A percentile compares a stretch with the other conserved stretches of the same genome.
These are phyloP conservation scores for Aspergillus vadensis DNA, from an alignment of 2,329 filamentous ascomycete species.

Conservation along the genomic window DNA sequence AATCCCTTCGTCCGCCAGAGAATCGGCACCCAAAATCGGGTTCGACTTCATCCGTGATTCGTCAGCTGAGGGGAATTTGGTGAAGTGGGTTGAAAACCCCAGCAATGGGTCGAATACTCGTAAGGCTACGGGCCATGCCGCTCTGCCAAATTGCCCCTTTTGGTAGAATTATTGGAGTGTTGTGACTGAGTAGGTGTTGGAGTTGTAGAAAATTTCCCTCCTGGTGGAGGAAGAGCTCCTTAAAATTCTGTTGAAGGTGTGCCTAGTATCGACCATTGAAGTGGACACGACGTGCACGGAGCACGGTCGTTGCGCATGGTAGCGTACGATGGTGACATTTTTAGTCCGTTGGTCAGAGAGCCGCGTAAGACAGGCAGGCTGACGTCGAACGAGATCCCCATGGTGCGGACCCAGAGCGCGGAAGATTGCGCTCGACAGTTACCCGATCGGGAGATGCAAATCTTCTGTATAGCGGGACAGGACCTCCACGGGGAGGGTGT, in stretches of 20 bases:
- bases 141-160: constrained; percentile 5
- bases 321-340: constrained; percentile 20
- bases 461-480: neutral
- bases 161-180: neutral
- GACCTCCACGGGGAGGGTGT: too few species aligned
- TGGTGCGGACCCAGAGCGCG: neutral
- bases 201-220: neutral
- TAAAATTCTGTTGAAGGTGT: constrained; percentile 4
- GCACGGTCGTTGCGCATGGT: constrained; percentile 17
- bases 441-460: constrained; percentile 7
- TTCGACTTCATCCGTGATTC: neutral
- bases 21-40: neutral
- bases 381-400: constrained; percentile 13
- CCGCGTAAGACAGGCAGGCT: constrained; percentile 26
- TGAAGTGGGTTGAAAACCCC: neutral
- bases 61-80: constrained; percentile 3
- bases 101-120: constrained; percentile 5
- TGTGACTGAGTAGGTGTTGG: neutral
- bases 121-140: constrained; percentile 10
- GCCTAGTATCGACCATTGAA: constrained; percentile 1
- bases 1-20: constrained; percentile 1
- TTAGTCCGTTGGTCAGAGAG: constrained; percentile 24
- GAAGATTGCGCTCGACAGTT: constrained; percentile 5
- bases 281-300: constrained; percentile 10
- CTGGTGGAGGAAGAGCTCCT: neutral